These are phyloP conservation scores for Solanum ossicruentum DNA, from an alignment of 257 asterid species.

Conservation along the genomic window DNA sequence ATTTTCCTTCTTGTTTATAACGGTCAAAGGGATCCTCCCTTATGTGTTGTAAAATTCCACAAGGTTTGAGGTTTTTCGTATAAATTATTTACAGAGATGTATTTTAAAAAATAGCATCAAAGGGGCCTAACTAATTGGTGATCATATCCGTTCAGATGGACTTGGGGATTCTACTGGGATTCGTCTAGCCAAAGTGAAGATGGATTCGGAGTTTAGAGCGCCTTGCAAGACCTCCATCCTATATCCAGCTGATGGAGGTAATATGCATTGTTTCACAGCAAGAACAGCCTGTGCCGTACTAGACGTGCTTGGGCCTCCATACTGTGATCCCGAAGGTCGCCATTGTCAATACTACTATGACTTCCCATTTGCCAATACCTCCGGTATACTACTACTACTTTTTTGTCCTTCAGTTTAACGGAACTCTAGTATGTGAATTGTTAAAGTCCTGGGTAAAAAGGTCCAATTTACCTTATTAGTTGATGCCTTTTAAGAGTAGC, in stretches of 20 bases:
- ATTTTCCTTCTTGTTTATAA: too few species aligned
- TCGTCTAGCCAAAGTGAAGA: conserved; percentile 55
- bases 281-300: conserved; percentile 73
- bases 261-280: conserved; percentile 82
- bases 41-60: too few species aligned
- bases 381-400: conserved; percentile 10
- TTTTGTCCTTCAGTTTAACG: background rate
- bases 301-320: conserved; percentile 93
- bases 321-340: conserved; percentile 75
- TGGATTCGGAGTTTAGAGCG: conserved; percentile 45
- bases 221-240: conserved; percentile 60
- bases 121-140: background rate
- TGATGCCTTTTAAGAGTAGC: background rate
- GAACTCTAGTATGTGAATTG: background rate
- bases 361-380: conserved; percentile 25
- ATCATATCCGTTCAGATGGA: background rate
- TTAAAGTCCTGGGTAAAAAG: background rate
- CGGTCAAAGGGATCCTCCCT: too few species aligned
- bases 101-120: background rate
- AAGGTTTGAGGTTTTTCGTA: too few species aligned
- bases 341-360: conserved; percentile 72
- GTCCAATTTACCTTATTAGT: background rate
- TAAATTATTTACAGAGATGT: too few species aligned
- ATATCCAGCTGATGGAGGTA: conserved; percentile 74
- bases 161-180: conserved; percentile 13